Conservation (phyloP, 345 rosid species). For the Rhodamnia argentea region DNA sequence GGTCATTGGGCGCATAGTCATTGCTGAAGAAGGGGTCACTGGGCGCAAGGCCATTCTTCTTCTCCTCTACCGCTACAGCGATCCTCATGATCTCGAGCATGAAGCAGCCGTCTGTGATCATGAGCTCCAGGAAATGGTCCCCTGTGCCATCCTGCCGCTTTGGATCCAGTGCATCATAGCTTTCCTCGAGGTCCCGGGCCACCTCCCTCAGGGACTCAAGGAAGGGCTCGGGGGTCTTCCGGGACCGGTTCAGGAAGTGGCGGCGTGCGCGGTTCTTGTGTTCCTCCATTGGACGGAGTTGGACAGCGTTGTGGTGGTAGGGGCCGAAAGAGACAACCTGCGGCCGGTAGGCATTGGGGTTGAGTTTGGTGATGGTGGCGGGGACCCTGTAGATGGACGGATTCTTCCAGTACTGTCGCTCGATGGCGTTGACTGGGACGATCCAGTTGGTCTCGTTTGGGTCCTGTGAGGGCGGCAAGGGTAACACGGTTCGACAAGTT, state of each 20-base stretch:
- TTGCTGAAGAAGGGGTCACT: slow-evolving; percentile 38
- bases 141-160: not conserved
- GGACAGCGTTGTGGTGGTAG: too few relatives aligned
- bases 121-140: slow-evolving; percentile 14
- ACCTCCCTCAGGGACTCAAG: too few relatives aligned
- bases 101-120: slow-evolving; percentile 46
- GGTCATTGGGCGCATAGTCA: slow-evolving; percentile 28
- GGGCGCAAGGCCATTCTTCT: slow-evolving; percentile 13
- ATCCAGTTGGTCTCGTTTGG: not conserved
- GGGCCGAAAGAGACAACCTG: not conserved
- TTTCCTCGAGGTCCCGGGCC: too few relatives aligned
- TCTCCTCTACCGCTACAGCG: not conserved
- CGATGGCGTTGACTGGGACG: not conserved
- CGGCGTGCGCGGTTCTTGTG: too few relatives aligned
- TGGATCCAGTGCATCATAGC: not conserved
- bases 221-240: not conserved
- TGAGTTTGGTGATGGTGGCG: slow-evolving; percentile 7
- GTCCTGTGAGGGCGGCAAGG: too few relatives aligned
- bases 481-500: not conserved
- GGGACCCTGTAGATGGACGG: slow-evolving; percentile 34
- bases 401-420: slow-evolving; percentile 7
- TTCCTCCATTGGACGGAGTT: too few relatives aligned
- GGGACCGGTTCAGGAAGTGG: too few relatives aligned
- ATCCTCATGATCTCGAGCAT: slow-evolving; percentile 30
- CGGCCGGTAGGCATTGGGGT: slow-evolving; percentile 21